Percentiles rank a stretch among this genome's conserved stretches.
Evolutionary conservation across 768 basidiomycete genomes (phyloP).

Genomic region (Hydnomerulius pinastri): DNA sequence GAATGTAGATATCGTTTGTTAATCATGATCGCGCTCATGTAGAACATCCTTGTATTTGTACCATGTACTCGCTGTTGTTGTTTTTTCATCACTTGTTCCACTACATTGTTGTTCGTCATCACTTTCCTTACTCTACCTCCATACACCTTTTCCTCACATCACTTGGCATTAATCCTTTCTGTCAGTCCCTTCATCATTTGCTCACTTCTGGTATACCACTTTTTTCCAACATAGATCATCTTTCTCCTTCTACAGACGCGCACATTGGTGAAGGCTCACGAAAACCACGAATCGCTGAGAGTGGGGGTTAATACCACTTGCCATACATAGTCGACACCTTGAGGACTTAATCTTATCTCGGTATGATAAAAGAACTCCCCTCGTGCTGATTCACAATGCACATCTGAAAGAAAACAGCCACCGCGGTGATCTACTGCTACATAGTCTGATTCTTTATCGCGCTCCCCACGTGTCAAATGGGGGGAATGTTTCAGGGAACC

Average conservation of each 20-base stretch:
- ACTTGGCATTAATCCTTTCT: constrained; percentile 2
- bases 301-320: background rate
- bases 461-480: constrained; percentile 1
- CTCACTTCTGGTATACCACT: background rate
- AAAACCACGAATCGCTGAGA: background rate
- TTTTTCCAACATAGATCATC: too few relatives aligned
- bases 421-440: background rate
- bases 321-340: background rate
- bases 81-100: constrained; percentile 2
- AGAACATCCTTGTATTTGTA: constrained; percentile 20
- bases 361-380: background rate
- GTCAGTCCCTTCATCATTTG: constrained; percentile 1
- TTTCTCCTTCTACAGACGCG: too few relatives aligned
- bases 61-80: constrained; percentile 5
- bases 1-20: constrained; percentile 8
- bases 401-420: background rate
- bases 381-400: too few relatives aligned
- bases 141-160: background rate
- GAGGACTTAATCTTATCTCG: background rate
- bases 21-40: constrained; percentile 16
- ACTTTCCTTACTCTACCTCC: background rate
- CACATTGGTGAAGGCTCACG: too few relatives aligned
- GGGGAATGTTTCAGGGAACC: background rate
- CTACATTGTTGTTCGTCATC: constrained; percentile 7
- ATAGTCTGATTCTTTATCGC: constrained; percentile 1